Evolutionary conservation across 495 filamentous ascomycete genomes (phyloP).

Genomic region (Xylaria telfairii): DNA sequence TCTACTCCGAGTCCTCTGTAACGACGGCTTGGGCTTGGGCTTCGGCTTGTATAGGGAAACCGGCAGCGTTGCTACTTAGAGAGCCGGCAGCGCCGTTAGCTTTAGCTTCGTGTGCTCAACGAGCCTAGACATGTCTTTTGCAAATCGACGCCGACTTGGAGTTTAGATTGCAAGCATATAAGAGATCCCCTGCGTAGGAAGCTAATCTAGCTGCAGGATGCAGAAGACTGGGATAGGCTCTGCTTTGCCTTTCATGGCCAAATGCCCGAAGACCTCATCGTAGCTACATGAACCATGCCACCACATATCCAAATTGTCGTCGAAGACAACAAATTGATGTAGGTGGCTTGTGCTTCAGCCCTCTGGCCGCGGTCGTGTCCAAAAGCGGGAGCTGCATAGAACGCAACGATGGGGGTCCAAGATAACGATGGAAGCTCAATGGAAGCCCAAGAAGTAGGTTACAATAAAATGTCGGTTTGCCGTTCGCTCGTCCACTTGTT

Average conservation of each 20-base stretch:
- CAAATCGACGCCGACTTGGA: neutral
- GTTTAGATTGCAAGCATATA: neutral
- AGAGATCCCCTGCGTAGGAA: constrained; percentile 4
- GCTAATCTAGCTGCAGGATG: constrained; percentile 24
- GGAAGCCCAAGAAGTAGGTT: constrained; percentile 31
- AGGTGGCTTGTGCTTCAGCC: constrained; percentile 13
- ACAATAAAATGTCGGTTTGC: neutral
- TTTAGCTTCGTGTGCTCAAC: neutral
- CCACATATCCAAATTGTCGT: neutral
- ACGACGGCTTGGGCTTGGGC: neutral
- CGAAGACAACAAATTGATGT: neutral
- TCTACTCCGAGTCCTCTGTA: neutral
- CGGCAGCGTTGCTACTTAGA: neutral
- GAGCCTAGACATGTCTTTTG: neutral
- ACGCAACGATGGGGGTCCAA: constrained; percentile 35
- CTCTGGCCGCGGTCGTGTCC: constrained; percentile 28
- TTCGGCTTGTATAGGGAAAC: neutral
- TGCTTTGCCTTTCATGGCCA: constrained; percentile 20
- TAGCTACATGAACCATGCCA: constrained; percentile 20
- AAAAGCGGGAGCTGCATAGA: constrained; percentile 44
- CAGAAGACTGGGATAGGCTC: constrained; percentile 16
- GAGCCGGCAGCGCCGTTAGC: constrained; percentile 4
- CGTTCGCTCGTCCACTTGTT: neutral
- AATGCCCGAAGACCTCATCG: constrained; percentile 16
- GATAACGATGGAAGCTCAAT: constrained; percentile 43